A percentile compares a stretch with the other conserved stretches of the same genome.
Evolutionary conservation across 2,329 filamentous ascomycete species (phyloP).

Genomic region (Huntiella abstrusa): DNA sequence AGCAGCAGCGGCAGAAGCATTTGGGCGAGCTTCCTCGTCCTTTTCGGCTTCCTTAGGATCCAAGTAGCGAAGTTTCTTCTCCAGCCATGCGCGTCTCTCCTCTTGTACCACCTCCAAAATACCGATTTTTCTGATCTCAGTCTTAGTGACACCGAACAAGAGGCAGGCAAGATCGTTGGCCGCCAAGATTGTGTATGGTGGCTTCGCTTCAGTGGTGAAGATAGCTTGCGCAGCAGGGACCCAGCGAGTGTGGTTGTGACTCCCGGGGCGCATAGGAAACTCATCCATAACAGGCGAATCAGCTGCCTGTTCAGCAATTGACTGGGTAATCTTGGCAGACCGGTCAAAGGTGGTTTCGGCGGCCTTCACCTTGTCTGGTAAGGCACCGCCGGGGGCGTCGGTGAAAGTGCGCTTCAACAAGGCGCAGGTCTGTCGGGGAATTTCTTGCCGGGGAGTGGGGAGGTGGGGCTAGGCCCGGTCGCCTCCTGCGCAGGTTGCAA

Average conservation of each 20-base stretch:
- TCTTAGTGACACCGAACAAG: conserved; percentile 45
- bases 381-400: conserved; percentile 1
- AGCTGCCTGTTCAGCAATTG: not conserved
- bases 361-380: conserved; percentile 3
- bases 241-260: conserved; percentile 80
- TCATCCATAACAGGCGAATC: conserved; percentile 4
- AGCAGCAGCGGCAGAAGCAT: conserved; percentile 21
- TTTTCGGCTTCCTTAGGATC: conserved; percentile 28
- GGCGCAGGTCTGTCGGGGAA: not conserved
- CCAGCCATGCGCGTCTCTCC: conserved; percentile 75
- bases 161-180: conserved; percentile 93
- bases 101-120: conserved; percentile 89
- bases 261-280: conserved; percentile 29
- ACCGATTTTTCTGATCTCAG: conserved; percentile 57
- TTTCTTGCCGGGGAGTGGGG: not conserved
- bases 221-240: conserved; percentile 85
- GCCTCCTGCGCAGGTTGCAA: conserved; percentile 8
- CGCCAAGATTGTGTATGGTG: conserved; percentile 88
- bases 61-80: conserved; percentile 57
- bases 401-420: conserved; percentile 9
- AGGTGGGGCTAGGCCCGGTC: not conserved
- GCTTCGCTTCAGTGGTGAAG: conserved; percentile 80
- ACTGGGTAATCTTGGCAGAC: not conserved
- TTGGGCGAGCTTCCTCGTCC: conserved; percentile 17
- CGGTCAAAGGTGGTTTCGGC: conserved; percentile 2